phyloP scores from a whole-genome alignment of 2,329 filamentous ascomycete genomes.

The Fusarium sp. region DNA sequence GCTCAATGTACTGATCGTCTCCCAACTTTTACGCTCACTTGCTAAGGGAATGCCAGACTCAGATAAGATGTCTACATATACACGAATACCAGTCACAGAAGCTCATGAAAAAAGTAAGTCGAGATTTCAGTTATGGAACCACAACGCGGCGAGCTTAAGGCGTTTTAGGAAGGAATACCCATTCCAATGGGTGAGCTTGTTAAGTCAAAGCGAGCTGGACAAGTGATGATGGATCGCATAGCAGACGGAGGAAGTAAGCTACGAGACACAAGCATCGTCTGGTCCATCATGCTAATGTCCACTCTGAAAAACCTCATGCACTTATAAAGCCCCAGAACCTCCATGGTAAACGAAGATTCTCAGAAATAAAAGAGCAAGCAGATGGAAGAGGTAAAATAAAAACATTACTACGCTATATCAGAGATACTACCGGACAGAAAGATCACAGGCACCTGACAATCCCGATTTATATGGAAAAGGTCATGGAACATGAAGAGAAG shows the following conservation, averaged over 20 bases:
- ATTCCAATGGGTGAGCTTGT: slow-evolving; percentile 21
- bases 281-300: neutral
- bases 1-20: neutral
- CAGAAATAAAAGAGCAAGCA: slow-evolving; percentile 8
- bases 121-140: fast-evolving
- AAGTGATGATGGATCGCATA: neutral
- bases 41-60: neutral
- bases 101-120: neutral
- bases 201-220: neutral
- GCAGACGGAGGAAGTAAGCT: neutral
- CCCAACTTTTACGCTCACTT: neutral
- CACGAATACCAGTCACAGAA: slow-evolving; percentile 21
- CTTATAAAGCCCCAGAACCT: neutral
- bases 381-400: neutral
- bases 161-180: slow-evolving; percentile 37
- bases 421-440: neutral
- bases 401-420: slow-evolving; percentile 21
- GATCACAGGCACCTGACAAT: slow-evolving; percentile 3
- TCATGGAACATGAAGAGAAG: slow-evolving; percentile 40
- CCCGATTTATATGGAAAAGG: slow-evolving; percentile 49
- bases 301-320: neutral
- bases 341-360: neutral
- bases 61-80: slow-evolving; percentile 9
- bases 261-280: neutral
- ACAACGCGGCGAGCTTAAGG: neutral